phyloP scores from a whole-genome alignment of 371 early-diverging fungal species.

The Circinella minor region DNA sequence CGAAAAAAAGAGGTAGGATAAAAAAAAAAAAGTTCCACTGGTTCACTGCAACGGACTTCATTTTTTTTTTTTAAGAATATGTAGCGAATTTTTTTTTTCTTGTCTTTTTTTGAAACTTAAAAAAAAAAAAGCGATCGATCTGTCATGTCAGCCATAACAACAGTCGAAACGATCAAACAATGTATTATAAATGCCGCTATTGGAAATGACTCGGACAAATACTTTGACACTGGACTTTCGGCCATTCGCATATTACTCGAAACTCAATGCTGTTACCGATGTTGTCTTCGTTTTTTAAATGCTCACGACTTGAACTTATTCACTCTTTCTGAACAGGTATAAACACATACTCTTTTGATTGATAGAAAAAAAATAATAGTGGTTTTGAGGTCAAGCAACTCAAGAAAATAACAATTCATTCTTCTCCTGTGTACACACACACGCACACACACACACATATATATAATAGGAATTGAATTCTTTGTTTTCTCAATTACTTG shows the following conservation, averaged over 20 bases:
- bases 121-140: neutral
- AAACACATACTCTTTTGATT: neutral
- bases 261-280: conserved; percentile 38
- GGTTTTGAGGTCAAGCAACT: too few relatives aligned
- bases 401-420: too few relatives aligned
- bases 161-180: conserved; percentile 5
- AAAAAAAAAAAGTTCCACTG: neutral
- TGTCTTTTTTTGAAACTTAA: neutral
- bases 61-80: neutral
- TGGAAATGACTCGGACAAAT: neutral
- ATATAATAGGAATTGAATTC: conserved; percentile 23
- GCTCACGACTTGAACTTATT: conserved; percentile 26
- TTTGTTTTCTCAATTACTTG: conserved; percentile 15
- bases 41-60: neutral
- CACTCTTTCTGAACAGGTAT: conserved; percentile 26
- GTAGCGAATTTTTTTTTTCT: neutral
- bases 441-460: too few relatives aligned
- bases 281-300: conserved; percentile 41
- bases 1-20: neutral
- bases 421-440: too few relatives aligned
- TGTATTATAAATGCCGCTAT: neutral
- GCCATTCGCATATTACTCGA: conserved; percentile 25
- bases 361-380: neutral
- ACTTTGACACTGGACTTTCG: neutral
- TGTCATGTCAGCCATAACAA: neutral